Evolutionary conservation across 2,329 filamentous ascomycete species (phyloP).

Genomic region (Aspergillus pseudoviridinutans): DNA sequence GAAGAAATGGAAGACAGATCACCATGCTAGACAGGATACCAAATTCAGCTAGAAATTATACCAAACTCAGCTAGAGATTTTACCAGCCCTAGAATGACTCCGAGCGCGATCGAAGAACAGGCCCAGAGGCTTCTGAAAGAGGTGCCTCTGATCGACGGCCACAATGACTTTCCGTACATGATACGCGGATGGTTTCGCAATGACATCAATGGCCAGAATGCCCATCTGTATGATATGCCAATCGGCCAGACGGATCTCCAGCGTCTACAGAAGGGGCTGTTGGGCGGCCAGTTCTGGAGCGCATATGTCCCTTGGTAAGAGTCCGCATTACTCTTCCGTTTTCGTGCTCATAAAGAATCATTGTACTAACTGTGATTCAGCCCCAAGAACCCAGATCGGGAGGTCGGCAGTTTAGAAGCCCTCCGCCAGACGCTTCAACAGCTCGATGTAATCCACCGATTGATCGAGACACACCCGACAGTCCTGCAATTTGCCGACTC

Average conservation of each 20-base stretch:
- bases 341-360: not conserved
- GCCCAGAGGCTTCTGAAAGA: not conserved
- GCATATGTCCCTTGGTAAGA: not conserved
- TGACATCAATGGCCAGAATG: not conserved
- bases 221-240: not conserved
- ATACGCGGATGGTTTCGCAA: not conserved
- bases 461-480: not conserved
- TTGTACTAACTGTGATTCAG: not conserved
- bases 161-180: not conserved
- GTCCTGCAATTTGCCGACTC: not conserved
- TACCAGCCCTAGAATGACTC: too few relatives aligned
- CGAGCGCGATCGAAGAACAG: not conserved
- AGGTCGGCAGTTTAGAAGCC: not conserved
- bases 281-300: constrained; percentile 1
- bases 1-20: too few relatives aligned
- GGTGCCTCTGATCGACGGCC: not conserved
- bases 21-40: too few relatives aligned
- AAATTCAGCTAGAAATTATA: too few relatives aligned
- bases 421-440: not conserved
- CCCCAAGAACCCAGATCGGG: not conserved
- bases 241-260: not conserved
- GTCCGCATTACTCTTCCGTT: too few relatives aligned
- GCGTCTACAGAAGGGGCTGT: not conserved
- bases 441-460: not conserved
- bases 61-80: not conserved